A percentile compares a stretch with the other conserved stretches of the same genome.
phyloP scores from a whole-genome alignment of 2,329 filamentous ascomycete genomes.

The Botrytis deweyae region DNA sequence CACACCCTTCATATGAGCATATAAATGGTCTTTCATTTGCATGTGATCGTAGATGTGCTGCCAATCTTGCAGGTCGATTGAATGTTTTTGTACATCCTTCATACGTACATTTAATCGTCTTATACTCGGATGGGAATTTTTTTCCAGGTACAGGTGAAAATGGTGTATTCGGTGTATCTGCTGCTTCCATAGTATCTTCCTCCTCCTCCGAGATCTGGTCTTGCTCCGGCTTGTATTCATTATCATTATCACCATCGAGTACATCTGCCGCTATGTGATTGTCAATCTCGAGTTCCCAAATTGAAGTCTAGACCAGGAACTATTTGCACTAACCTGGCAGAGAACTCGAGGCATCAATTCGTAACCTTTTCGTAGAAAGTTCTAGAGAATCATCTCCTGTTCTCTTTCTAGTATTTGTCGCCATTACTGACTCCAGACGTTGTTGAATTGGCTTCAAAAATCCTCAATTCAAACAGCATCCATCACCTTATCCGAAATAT shows the following conservation, averaged over 20 bases:
- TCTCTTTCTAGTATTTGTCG: slow-evolving; percentile 30
- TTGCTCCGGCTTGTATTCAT: slow-evolving; percentile 41
- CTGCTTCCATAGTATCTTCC: slow-evolving; percentile 38
- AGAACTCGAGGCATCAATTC: slow-evolving; percentile 25
- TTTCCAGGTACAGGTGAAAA: slow-evolving; percentile 47
- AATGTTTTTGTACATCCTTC: slow-evolving; percentile 78
- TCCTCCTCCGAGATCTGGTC: slow-evolving; percentile 38
- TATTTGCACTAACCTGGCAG: slow-evolving; percentile 19
- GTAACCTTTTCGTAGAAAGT: slow-evolving; percentile 30
- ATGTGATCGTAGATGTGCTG: slow-evolving; percentile 80
- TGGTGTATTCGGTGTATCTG: slow-evolving; percentile 50
- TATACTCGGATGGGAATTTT: slow-evolving; percentile 68
- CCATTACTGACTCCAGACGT: slow-evolving; percentile 28
- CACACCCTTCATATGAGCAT: slow-evolving; percentile 69
- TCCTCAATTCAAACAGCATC: background rate
- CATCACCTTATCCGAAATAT: slow-evolving; percentile 21
- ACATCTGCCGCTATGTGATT: slow-evolving; percentile 34
- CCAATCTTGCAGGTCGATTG: slow-evolving; percentile 78
- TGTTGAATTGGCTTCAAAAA: slow-evolving; percentile 8
- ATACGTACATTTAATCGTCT: slow-evolving; percentile 74
- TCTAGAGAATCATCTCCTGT: slow-evolving; percentile 26
- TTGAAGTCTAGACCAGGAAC: slow-evolving; percentile 24
- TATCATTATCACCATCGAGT: slow-evolving; percentile 43
- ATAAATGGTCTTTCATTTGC: slow-evolving; percentile 79
- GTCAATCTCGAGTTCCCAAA: slow-evolving; percentile 11